Evolutionary conservation across 768 basidiomycete genomes (phyloP).

Genomic region (Rhizopogon rudus): DNA sequence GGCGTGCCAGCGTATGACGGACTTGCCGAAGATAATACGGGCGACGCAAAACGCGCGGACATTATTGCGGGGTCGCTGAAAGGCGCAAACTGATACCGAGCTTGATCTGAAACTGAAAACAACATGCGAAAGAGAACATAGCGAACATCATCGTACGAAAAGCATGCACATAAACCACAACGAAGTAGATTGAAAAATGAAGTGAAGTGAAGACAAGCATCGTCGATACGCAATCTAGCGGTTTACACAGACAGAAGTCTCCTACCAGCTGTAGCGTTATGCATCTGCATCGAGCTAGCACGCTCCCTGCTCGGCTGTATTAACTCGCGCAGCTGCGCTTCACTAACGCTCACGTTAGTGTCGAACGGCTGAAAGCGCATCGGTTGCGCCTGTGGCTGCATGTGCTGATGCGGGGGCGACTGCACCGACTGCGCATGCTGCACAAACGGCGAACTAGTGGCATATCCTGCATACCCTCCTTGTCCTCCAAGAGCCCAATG

Average conservation of each 20-base stretch:
- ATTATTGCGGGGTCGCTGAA: conserved; percentile 80
- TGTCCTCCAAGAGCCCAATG: conserved; percentile 43
- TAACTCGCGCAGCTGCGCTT: conserved; percentile 73
- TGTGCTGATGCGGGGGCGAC: conserved; percentile 27
- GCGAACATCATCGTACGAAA: conserved; percentile 4
- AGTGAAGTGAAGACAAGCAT: conserved; percentile 28
- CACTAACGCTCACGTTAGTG: conserved; percentile 49
- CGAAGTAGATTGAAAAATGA: conserved; percentile 20
- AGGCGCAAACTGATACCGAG: conserved; percentile 28
- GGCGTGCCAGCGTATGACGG: conserved; percentile 9
- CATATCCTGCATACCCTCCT: conserved; percentile 38
- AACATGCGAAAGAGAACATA: conserved; percentile 15
- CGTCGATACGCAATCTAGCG: conserved; percentile 7
- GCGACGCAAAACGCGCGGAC: conserved; percentile 61
- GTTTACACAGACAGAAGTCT: conserved; percentile 38
- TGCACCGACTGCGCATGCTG: conserved; percentile 38
- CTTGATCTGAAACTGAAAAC: conserved; percentile 29
- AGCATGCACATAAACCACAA: conserved; percentile 6
- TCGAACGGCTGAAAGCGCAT: conserved; percentile 55
- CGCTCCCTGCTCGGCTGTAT: conserved; percentile 68
- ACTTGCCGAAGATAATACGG: conserved; percentile 20
- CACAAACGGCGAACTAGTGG: conserved; percentile 41
- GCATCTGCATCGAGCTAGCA: conserved; percentile 28
- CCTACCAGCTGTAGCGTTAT: conserved; percentile 42
- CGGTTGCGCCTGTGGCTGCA: conserved; percentile 12